Conservation (phyloP, 352 stramenopile genomes). For the Pythium plurisporium region DNA sequence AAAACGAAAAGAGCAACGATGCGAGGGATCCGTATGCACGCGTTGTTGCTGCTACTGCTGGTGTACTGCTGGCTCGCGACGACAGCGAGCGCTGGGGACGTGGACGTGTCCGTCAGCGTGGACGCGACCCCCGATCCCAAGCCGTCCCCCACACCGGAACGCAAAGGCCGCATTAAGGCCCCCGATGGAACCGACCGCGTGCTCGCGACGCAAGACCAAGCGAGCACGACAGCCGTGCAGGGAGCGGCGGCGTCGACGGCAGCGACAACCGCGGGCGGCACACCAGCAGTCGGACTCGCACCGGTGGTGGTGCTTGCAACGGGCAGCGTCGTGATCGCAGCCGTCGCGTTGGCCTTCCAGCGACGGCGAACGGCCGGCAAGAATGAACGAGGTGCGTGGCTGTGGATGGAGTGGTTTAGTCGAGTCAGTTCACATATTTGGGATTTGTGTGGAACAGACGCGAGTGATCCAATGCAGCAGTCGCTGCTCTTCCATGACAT, state of each 20-base stretch:
- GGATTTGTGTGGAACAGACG: conserved; percentile 6
- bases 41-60: background rate
- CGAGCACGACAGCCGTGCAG: background rate
- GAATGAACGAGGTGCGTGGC: conserved; percentile 17
- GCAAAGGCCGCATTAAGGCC: background rate
- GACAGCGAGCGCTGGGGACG: background rate
- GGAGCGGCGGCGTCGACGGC: background rate
- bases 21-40: background rate
- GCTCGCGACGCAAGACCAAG: background rate
- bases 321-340: conserved; percentile 11
- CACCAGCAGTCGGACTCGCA: background rate
- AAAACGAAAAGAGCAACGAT: background rate
- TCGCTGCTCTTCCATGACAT: conserved; percentile 64
- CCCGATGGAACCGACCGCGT: conserved; percentile 3
- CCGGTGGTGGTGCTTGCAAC: conserved; percentile 9
- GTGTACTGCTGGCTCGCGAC: conserved; percentile 1
- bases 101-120: background rate
- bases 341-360: conserved; percentile 15
- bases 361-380: conserved; percentile 1
- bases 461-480: conserved; percentile 44
- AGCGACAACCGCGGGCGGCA: background rate
- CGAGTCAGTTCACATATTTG: too few species aligned
- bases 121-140: background rate
- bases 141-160: background rate
- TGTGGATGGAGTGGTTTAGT: too few species aligned